Percentiles rank a stretch among this genome's conserved stretches.
These are phyloP conservation scores for Meyerozyma smithsonii DNA, from an alignment of 1,139 yeast genomes.

Conservation along the genomic window DNA sequence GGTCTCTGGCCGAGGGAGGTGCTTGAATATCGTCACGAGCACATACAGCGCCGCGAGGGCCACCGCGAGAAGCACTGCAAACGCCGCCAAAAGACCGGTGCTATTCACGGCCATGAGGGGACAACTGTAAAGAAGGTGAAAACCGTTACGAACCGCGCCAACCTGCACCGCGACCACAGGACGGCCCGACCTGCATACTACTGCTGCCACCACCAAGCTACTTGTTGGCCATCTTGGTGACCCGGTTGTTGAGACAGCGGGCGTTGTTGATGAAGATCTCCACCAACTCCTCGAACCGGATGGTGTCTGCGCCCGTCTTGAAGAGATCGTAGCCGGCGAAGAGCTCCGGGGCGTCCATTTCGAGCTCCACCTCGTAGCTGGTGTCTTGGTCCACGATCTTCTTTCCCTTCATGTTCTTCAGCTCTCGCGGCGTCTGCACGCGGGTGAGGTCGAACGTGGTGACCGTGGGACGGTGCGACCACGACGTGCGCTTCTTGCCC, in stretches of 20 bases:
- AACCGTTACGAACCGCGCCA: no score
- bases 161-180: neutral
- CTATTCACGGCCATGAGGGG: neutral
- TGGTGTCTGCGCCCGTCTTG: conserved; percentile 47
- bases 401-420: conserved; percentile 39
- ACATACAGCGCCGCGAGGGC: conserved; percentile 28
- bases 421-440: conserved; percentile 46
- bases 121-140: no score
- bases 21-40: conserved; percentile 48
- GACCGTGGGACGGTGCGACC: conserved; percentile 62
- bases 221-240: conserved; percentile 38
- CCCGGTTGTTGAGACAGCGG: conserved; percentile 35
- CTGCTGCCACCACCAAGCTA: conserved; percentile 4
- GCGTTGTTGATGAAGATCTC: conserved; percentile 74
- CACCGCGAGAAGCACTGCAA: conserved; percentile 8
- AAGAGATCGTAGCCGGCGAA: conserved; percentile 56
- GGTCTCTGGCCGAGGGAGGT: conserved; percentile 56
- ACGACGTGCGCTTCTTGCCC: conserved; percentile 60
- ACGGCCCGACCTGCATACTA: neutral
- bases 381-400: conserved; percentile 36
- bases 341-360: conserved; percentile 62
- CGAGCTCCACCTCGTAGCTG: conserved; percentile 62
- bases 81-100: neutral
- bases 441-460: conserved; percentile 69
- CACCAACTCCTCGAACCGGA: conserved; percentile 64